Base-by-base conservation (phyloP, 768 basidiomycete genomes). In the Tricholoma sp. region DNA sequence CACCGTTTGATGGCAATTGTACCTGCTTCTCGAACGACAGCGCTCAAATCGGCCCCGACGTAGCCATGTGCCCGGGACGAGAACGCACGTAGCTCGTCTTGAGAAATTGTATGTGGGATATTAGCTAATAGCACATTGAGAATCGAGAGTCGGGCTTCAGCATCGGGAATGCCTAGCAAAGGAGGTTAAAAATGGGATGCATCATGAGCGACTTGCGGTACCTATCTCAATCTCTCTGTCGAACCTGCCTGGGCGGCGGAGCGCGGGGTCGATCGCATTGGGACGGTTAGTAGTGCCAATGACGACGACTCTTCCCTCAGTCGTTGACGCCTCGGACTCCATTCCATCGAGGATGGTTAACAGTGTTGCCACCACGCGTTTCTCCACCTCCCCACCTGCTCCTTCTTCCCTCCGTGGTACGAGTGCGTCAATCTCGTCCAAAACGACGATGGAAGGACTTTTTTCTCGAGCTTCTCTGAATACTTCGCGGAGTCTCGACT, bases 141-240 rank as follows among this genome's bases (percentile, higher is more conserved):
- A 60, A 98, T 99, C 0, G 88, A 83, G 33, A 84, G 76, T 10
- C 97, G 86, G 2, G 94, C 93, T 52, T 86, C 81, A 6, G 85
- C 84, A 67, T 94, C 91, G 10, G 97, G 97, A 29, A 98, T 82
- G 32, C 95, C 94, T 94, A 63, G 13, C 42, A 52, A 28, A 42
- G 29, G 52, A 4, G 36, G 47, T 60, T 2, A 53, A 24, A 18
- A 17, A 6, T 52, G 37, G 41, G 24, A 54, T 59, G 50, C 42
- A 36, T 31, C n/a, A 34, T 3, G 32, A 20, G 37, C 18, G 50
- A 28, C 41, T 9, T 20, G 31, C 66, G 76, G 62, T 57, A 84
- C 95, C 94, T 59, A 98, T 94, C 68, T 98, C 96, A 44, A 98
- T 89, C 70, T 98, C 96, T 59, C 92, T 79, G 70, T 98, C 94